A percentile compares a stretch with the other conserved stretches of the same genome.
Evolutionary conservation across 108 stramenopile genomes (phyloP).

Genomic region (Craspedostauros australis): DNA sequence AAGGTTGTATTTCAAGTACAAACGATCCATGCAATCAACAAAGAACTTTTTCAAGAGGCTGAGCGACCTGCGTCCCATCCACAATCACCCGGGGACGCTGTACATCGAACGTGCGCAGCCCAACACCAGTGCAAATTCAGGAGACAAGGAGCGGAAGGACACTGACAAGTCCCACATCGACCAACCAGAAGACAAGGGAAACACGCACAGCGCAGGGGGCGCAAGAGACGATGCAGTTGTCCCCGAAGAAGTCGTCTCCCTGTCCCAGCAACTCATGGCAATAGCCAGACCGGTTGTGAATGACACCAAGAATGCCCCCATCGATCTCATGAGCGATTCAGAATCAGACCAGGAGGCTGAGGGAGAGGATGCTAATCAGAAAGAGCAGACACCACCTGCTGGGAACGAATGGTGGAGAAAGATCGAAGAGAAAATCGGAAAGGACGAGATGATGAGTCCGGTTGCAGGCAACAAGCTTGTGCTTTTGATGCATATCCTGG

Average conservation of each 20-base stretch:
- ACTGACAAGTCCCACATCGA: not conserved
- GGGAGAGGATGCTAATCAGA: not conserved
- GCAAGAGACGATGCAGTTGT: not conserved
- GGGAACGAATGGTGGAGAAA: constrained; percentile 45
- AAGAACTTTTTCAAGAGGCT: constrained; percentile 49
- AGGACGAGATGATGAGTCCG: constrained; percentile 24
- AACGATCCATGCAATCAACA: constrained; percentile 13
- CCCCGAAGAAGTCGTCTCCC: not conserved
- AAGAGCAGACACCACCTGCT: not conserved
- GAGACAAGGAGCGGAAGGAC: not conserved
- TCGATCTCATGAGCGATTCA: constrained; percentile 18
- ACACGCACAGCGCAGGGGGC: not conserved
- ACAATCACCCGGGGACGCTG: constrained; percentile 55
- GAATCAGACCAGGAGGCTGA: constrained; percentile 11
- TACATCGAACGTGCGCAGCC: not conserved
- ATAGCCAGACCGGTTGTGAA: not conserved
- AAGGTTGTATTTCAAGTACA: constrained; percentile 43
- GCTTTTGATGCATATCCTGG: constrained; percentile 60
- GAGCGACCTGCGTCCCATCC: constrained; percentile 36
- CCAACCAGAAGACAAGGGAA: not conserved
- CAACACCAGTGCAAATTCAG: not conserved
- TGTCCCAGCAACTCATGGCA: not conserved
- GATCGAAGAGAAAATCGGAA: constrained; percentile 15
- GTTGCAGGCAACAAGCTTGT: constrained; percentile 61
- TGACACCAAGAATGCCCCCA: not conserved